phyloP scores from a whole-genome alignment of 257 asterid species.

The Nicotiana benthamiana region DNA sequence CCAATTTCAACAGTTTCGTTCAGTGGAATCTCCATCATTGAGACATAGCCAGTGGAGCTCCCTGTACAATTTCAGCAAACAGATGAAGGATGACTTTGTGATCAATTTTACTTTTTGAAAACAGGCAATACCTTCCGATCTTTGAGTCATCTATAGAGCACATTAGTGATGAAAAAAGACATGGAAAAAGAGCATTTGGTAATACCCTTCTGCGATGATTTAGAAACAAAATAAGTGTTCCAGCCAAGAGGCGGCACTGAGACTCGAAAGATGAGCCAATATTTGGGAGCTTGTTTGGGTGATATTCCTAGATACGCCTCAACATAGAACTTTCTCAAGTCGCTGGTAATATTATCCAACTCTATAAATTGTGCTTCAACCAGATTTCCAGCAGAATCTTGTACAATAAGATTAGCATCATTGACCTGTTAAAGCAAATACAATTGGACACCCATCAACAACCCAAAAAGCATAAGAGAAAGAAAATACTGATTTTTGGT shows the following conservation, averaged over 20 bases:
- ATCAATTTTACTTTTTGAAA: background rate
- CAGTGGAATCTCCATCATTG: constrained; percentile 20
- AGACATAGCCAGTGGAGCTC: constrained; percentile 15
- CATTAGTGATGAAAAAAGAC: background rate
- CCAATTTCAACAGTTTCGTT: constrained; percentile 55
- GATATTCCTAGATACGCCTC: constrained; percentile 65
- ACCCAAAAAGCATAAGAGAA: background rate
- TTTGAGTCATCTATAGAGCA: background rate
- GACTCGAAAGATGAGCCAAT: constrained; percentile 63
- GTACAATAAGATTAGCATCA: constrained; percentile 45
- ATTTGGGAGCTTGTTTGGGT: constrained; percentile 41
- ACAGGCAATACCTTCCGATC: background rate
- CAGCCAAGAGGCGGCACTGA: constrained; percentile 70
- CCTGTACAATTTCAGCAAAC: constrained; percentile 30
- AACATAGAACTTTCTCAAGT: constrained; percentile 51
- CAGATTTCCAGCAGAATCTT: constrained; percentile 47
- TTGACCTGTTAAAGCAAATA: constrained; percentile 43
- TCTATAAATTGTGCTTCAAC: constrained; percentile 51
- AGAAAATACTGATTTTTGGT: background rate
- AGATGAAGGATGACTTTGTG: background rate
- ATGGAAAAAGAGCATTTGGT: background rate
- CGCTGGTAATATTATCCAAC: constrained; percentile 50
- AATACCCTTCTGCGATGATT: constrained; percentile 38
- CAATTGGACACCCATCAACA: background rate
- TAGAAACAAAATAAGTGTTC: constrained; percentile 62